phyloP scores from a whole-genome alignment of 352 stramenopile genomes.

The Elongisporangium undulatum region DNA sequence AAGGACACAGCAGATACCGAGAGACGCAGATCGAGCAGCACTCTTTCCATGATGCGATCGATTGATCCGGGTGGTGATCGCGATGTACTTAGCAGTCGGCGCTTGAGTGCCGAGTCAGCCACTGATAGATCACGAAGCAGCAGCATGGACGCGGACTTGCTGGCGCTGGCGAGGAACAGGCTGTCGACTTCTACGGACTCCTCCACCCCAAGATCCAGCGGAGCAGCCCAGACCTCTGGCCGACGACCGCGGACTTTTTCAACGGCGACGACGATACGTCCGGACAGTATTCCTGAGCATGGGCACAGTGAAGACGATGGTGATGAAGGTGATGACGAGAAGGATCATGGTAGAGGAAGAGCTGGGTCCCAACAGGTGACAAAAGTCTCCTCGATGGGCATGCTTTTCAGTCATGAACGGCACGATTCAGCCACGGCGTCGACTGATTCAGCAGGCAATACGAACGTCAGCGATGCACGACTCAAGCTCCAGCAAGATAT shows the following conservation, averaged over 20 bases:
- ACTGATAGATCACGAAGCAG: conserved; percentile 14
- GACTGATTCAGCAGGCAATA: conserved; percentile 6
- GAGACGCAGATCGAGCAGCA: conserved; percentile 35
- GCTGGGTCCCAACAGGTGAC: not conserved
- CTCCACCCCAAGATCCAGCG: not conserved
- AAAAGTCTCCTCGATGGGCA: not conserved
- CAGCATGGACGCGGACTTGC: conserved; percentile 43
- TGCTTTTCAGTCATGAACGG: conserved; percentile 16
- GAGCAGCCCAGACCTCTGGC: not conserved
- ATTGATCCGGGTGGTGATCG: conserved; percentile 18
- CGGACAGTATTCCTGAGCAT: conserved; percentile 29
- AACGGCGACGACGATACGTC: conserved; percentile 5
- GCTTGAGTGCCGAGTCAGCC: conserved; percentile 11
- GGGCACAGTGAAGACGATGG: conserved; percentile 14
- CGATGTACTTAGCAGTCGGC: conserved; percentile 6
- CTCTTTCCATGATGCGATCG: conserved; percentile 61
- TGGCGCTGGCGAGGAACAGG: conserved; percentile 43
- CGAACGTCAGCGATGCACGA: conserved; percentile 51
- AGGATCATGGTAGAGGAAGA: not conserved
- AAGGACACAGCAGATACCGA: conserved; percentile 4
- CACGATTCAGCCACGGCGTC: conserved; percentile 11
- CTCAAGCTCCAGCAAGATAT: conserved; percentile 62
- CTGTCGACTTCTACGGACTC: conserved; percentile 9
- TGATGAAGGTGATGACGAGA: conserved; percentile 1
- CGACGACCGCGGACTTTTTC: not conserved